Evolutionary conservation across 148 eudicot genomes (phyloP).

Genomic region (Rhododendron henanense): DNA sequence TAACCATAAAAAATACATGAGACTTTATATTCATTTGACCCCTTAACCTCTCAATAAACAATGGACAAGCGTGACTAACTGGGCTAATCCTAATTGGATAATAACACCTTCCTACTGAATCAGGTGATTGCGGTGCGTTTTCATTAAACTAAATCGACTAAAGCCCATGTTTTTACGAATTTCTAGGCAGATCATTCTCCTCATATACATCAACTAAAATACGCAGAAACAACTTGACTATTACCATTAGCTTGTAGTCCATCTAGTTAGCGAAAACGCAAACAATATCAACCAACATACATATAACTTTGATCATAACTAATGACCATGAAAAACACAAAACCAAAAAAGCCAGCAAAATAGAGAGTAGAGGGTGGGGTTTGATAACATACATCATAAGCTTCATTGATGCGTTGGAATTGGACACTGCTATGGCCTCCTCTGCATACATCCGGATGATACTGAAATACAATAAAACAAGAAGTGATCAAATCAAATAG

Average conservation of each 20-base stretch:
- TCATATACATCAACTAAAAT: no score
- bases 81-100: not conserved
- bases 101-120: not conserved
- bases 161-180: no score
- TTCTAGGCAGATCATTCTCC: no score
- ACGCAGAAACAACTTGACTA: no score
- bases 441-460: constrained; percentile 93
- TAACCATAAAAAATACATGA: not conserved
- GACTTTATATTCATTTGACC: not conserved
- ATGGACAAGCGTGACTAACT: not conserved
- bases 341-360: not conserved
- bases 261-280: not conserved
- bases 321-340: not conserved
- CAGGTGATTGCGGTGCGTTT: not conserved
- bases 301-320: not conserved
- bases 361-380: not conserved
- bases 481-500: not conserved
- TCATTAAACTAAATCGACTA: no score
- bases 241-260: no score
- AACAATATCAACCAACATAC: not conserved
- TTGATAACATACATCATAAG: constrained; percentile 63
- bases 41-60: not conserved
- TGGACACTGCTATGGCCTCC: constrained; percentile 57
- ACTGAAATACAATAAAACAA: constrained; percentile 38
- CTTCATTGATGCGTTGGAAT: constrained; percentile 77